A percentile compares a stretch with the other conserved stretches of the same genome.
These are phyloP conservation scores for Monosporascus sp. DNA, from an alignment of 2,329 filamentous ascomycete species.

Conservation along the genomic window DNA sequence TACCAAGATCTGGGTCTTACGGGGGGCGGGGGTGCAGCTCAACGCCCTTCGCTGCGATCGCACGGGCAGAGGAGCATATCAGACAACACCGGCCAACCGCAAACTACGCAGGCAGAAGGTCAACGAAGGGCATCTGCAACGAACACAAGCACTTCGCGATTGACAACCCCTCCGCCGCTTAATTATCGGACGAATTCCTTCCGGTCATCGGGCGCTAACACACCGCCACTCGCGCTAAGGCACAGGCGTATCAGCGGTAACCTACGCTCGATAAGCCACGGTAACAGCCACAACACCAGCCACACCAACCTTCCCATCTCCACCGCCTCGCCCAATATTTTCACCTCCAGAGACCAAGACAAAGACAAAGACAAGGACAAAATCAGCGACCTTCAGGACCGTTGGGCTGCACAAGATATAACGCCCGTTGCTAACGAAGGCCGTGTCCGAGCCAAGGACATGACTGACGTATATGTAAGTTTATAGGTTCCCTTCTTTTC, in stretches of 20 bases:
- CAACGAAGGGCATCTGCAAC: constrained; percentile 41
- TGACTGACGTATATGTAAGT: constrained; percentile 94
- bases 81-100: constrained; percentile 24
- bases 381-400: constrained; percentile 9
- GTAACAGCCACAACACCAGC: constrained; percentile 26
- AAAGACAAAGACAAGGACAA: constrained; percentile 27
- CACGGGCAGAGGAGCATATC: constrained; percentile 33
- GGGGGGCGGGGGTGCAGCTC: constrained; percentile 9
- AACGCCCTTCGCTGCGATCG: constrained; percentile 13
- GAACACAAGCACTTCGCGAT: constrained; percentile 48
- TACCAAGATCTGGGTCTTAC: constrained; percentile 12
- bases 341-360: constrained; percentile 35
- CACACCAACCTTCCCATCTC: constrained; percentile 7
- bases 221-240: constrained; percentile 58
- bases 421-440: constrained; percentile 82
- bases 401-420: constrained; percentile 16
- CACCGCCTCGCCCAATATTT: constrained; percentile 25
- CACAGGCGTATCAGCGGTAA: constrained; percentile 69
- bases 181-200: constrained; percentile 53
- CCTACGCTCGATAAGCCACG: constrained; percentile 63
- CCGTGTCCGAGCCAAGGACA: constrained; percentile 76
- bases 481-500: constrained; percentile 8
- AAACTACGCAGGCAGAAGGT: constrained; percentile 17
- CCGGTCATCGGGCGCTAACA: constrained; percentile 45
- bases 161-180: constrained; percentile 49